Evolutionary conservation across 2,329 filamentous ascomycete species (phyloP).

Genomic region (Didymella arachidicola): DNA sequence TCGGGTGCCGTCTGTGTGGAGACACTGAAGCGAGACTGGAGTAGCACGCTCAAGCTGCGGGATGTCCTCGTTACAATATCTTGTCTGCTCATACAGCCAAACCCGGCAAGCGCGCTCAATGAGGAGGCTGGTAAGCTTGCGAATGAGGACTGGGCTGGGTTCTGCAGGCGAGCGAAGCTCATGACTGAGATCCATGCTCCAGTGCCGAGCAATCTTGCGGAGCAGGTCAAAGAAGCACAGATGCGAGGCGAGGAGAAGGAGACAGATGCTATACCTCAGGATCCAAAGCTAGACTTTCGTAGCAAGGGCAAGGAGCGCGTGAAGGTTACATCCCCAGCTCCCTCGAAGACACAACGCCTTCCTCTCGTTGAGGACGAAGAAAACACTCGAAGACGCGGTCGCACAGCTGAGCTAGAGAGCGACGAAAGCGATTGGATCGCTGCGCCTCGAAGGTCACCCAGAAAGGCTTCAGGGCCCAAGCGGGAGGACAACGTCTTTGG

Average conservation of each 20-base stretch:
- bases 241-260: conserved; percentile 60
- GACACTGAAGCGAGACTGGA: conserved; percentile 71
- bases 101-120: conserved; percentile 70
- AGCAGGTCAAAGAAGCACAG: conserved; percentile 62
- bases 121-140: conserved; percentile 66
- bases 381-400: conserved; percentile 34
- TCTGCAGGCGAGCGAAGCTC: conserved; percentile 64
- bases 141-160: conserved; percentile 64
- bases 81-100: conserved; percentile 69
- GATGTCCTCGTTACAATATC: conserved; percentile 67
- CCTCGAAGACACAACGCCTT: conserved; percentile 30
- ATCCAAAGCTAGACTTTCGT: conserved; percentile 27
- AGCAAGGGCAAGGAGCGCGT: conserved; percentile 37
- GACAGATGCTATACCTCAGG: conserved; percentile 20
- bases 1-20: conserved; percentile 70
- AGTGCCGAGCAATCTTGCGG: conserved; percentile 56
- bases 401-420: conserved; percentile 37
- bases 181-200: conserved; percentile 70
- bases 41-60: conserved; percentile 62
- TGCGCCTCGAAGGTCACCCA: conserved; percentile 31
- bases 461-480: conserved; percentile 22
- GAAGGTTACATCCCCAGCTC: conserved; percentile 26
- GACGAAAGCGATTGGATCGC: conserved; percentile 50
- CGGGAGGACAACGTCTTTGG: conserved; percentile 42
- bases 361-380: conserved; percentile 45